These are phyloP conservation scores for Apiospora aurea DNA, from an alignment of 2,329 filamentous ascomycete species.

Conservation along the genomic window DNA sequence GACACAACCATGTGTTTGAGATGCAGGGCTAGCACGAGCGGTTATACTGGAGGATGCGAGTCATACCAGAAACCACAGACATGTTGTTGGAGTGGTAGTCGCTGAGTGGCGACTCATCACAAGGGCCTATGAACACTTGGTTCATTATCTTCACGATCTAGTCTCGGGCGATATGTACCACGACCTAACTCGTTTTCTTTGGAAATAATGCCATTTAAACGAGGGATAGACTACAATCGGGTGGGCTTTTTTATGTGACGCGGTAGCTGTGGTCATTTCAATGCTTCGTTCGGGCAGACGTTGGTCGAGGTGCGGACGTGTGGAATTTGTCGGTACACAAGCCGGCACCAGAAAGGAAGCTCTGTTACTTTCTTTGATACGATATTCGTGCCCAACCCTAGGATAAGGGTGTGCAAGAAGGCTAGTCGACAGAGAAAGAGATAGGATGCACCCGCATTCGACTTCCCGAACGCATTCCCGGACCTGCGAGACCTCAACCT, in stretches of 20 bases:
- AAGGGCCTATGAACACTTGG: too few species aligned
- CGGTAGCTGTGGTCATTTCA: not conserved
- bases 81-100: not conserved
- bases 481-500: not conserved
- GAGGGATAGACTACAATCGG: too few species aligned
- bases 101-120: not conserved
- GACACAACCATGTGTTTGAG: slow-evolving; percentile 11
- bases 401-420: not conserved
- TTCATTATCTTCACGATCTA: not conserved
- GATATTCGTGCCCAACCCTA: not conserved
- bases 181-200: not conserved
- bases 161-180: not conserved
- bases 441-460: not conserved
- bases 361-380: not conserved
- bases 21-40: not conserved
- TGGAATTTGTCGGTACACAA: not conserved
- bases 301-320: not conserved
- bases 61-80: not conserved
- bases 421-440: not conserved
- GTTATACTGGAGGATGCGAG: not conserved
- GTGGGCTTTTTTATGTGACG: not conserved
- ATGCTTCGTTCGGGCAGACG: not conserved
- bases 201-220: not conserved
- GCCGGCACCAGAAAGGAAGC: not conserved
- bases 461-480: slow-evolving; percentile 8